Conservation (phyloP, 331 rosid genomes). For the Malus hybrid region DNA sequence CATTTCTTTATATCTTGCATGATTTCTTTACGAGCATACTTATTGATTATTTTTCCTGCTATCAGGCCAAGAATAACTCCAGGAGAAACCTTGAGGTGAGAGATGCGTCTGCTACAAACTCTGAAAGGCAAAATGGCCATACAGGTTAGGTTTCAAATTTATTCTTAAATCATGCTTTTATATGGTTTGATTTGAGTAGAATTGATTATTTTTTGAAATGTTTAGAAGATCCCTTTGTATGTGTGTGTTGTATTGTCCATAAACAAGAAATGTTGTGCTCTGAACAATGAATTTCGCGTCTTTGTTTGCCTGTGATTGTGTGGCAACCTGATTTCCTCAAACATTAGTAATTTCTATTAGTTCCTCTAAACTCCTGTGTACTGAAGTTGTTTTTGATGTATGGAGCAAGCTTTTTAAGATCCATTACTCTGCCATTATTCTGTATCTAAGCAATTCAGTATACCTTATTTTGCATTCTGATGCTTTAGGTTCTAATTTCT, state of each 20-base stretch:
- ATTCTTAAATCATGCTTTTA: neutral
- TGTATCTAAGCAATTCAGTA: neutral
- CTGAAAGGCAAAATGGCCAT: neutral
- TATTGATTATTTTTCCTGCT: neutral
- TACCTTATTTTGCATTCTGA: neutral
- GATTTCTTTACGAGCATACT: neutral
- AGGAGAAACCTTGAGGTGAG: constrained; percentile 21
- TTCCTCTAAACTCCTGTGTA: neutral
- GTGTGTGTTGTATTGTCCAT: neutral
- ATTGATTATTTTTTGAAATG: neutral
- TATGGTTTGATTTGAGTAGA: neutral
- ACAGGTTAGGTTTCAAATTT: constrained; percentile 12
- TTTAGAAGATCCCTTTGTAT: neutral
- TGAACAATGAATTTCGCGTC: neutral
- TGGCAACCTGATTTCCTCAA: neutral
- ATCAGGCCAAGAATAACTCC: constrained; percentile 28
- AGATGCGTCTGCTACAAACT: neutral
- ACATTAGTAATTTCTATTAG: neutral
- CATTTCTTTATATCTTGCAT: neutral
- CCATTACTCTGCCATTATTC: neutral
- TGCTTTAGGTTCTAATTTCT: neutral
- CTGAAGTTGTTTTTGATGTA: neutral
- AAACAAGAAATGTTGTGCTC: neutral
- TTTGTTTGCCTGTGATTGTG: neutral
- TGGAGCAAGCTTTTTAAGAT: neutral